A percentile compares a stretch with the other conserved stretches of the same genome.
Conservation (phyloP, 73 alveolate species). For the Durusdinium trenchii region DNA sequence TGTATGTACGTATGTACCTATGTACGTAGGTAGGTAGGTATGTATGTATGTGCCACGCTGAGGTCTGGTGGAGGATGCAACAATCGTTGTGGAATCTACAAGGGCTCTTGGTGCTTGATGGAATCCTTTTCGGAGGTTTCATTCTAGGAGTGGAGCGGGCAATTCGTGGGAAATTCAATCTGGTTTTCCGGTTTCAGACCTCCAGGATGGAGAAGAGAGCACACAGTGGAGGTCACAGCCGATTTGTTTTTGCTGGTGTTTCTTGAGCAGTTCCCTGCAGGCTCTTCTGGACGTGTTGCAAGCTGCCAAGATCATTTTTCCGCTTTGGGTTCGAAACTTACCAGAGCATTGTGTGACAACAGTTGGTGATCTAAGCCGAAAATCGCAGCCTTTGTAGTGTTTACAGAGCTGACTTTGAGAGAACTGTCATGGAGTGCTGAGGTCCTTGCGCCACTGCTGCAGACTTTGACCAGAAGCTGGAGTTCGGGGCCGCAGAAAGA, state of each 20-base stretch:
- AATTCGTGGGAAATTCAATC: background rate
- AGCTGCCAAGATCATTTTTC: conserved; percentile 51
- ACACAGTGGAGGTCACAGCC: background rate
- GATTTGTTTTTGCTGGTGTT: background rate
- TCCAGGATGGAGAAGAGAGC: background rate
- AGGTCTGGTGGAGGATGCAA: conserved; percentile 93
- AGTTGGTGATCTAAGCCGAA: background rate
- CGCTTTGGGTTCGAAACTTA: conserved; percentile 45
- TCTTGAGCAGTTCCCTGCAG: background rate
- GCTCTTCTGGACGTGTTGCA: conserved; percentile 30
- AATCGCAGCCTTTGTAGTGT: background rate
- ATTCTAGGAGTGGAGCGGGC: background rate
- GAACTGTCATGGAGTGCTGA: background rate
- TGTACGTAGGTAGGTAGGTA: too few species aligned
- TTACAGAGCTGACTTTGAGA: background rate
- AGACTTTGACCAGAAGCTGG: conserved; percentile 85
- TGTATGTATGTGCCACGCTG: too few species aligned
- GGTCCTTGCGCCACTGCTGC: conserved; percentile 86
- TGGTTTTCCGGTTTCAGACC: background rate
- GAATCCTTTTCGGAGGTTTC: conserved; percentile 28
- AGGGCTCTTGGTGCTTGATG: conserved; percentile 49
- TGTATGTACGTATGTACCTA: too few species aligned
- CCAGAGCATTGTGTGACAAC: background rate
- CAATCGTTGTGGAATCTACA: conserved; percentile 20
- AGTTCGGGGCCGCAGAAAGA: conserved; percentile 22